These are phyloP conservation scores for Sarocladiaceae sp. DNA, from an alignment of 2,329 filamentous ascomycete species.

Conservation along the genomic window DNA sequence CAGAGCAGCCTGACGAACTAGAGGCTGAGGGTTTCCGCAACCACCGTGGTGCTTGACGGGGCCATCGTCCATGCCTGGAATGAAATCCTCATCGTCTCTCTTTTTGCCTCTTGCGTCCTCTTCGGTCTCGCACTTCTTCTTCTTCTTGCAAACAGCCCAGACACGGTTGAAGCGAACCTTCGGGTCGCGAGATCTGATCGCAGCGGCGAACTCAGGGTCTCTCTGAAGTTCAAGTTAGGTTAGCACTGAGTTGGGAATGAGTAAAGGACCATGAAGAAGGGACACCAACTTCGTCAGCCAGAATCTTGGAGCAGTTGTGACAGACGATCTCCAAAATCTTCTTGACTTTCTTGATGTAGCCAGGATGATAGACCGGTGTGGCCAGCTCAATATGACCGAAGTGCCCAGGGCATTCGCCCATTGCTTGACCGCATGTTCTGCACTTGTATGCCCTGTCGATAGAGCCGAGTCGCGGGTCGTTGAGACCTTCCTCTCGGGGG, in stretches of 20 bases:
- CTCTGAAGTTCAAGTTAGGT: slow-evolving; percentile 58
- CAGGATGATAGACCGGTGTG: slow-evolving; percentile 89
- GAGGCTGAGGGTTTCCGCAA: slow-evolving; percentile 87
- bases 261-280: slow-evolving; percentile 49
- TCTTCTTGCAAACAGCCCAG: slow-evolving; percentile 88
- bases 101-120: slow-evolving; percentile 55
- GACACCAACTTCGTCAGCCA: slow-evolving; percentile 94
- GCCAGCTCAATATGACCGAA: slow-evolving; percentile 99
- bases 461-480: slow-evolving; percentile 92
- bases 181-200: slow-evolving; percentile 80
- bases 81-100: slow-evolving; percentile 56
- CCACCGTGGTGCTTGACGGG: slow-evolving; percentile 67
- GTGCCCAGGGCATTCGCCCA: slow-evolving; percentile 94
- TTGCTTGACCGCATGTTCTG: slow-evolving; percentile 92
- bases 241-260: slow-evolving; percentile 52
- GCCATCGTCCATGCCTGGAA: slow-evolving; percentile 53
- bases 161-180: slow-evolving; percentile 92
- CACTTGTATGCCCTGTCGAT: slow-evolving; percentile 96
- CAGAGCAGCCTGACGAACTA: slow-evolving; percentile 81
- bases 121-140: slow-evolving; percentile 73
- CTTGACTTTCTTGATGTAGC: slow-evolving; percentile 99
- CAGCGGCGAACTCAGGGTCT: slow-evolving; percentile 78
- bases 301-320: slow-evolving; percentile 97
- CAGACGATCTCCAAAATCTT: slow-evolving; percentile 98
- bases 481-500: slow-evolving; percentile 86